Evolutionary conservation across 371 early-diverging fungal species (phyloP), one percentile per base, ranked within the genome.

Genomic region (Mortierella sp.): DNA sequence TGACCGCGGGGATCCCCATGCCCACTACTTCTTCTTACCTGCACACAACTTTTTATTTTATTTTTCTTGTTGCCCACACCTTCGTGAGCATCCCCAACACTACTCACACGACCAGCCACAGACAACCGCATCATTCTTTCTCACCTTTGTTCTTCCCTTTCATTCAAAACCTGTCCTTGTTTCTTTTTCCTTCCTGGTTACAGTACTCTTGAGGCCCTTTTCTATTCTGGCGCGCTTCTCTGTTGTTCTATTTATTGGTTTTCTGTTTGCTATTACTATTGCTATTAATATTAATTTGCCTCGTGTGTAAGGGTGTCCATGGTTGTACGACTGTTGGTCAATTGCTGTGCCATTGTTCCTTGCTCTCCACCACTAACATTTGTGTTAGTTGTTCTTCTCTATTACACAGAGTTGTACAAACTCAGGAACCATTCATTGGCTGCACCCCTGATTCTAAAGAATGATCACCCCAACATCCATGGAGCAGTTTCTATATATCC

Each of bases 381-480:
- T 31, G 55, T 54, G 31, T 51, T n/a, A n/a, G 47, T 47, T 47
- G n/a, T 47, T 47, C 7, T n/a, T 47, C n/a, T 47, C n/a, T 47
- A 40, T 40, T 13, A 40, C 3, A 10, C 40, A 62, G 12, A 29
- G 53, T n/a, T 22, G 13, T 31, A 37, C 29, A 40, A 3, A 32
- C 29, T 19, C 42, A 28, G 12, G 23, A 64, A 53, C n/a, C 54
- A 35, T 31, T 49, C 37, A 37, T 2, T 37, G 19, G n/a, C n/a
- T 9, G 43, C 43, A 17, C 45, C 45, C 45, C 45, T 45, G 45
- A 45, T 5, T n/a, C 17, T 29, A 19, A 45, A 42, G 40, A 29
- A 72, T 72, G 66, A 72, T 72, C 49, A 65, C 66, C 3, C 57
- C 66, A 29, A 66, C 62, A 2, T 47, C 66, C 37, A 28, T 55